Evolutionary conservation across 2,329 filamentous ascomycete genomes (phyloP).

Genomic region (Dactylellina parvicollis): DNA sequence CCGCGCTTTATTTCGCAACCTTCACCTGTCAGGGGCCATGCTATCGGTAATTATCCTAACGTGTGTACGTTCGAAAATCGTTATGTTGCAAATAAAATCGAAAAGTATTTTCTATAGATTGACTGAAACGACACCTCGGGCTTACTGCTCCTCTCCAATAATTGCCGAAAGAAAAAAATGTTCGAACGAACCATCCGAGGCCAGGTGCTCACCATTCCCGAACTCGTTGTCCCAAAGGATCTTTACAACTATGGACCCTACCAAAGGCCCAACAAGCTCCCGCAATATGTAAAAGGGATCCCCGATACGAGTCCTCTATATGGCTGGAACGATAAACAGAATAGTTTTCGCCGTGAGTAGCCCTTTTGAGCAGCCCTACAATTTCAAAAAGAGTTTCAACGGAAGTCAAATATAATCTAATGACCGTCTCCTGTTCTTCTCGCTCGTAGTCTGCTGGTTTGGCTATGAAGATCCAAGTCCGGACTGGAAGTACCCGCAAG

Average conservation of each 20-base stretch:
- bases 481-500: slow-evolving; percentile 17
- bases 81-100: too few relatives aligned
- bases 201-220: slow-evolving; percentile 15
- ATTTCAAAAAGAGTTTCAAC: background rate
- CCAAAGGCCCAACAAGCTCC: slow-evolving; percentile 6
- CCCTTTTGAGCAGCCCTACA: background rate
- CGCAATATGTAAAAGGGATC: background rate
- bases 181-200: slow-evolving; percentile 10
- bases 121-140: too few relatives aligned
- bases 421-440: background rate
- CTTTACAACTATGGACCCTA: slow-evolving; percentile 28
- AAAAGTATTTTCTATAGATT: too few relatives aligned
- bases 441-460: slow-evolving; percentile 30
- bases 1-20: slow-evolving; percentile 10
- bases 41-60: background rate
- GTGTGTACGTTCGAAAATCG: too few relatives aligned
- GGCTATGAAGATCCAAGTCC: slow-evolving; percentile 3
- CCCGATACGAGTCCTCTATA: slow-evolving; percentile 21
- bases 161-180: background rate
- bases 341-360: slow-evolving; percentile 20
- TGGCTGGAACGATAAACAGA: background rate
- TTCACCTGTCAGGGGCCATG: background rate
- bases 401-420: background rate
- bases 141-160: too few relatives aligned
- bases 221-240: background rate